These are phyloP conservation scores for Salix purpurea DNA, from an alignment of 345 rosid genomes.

Conservation along the genomic window DNA sequence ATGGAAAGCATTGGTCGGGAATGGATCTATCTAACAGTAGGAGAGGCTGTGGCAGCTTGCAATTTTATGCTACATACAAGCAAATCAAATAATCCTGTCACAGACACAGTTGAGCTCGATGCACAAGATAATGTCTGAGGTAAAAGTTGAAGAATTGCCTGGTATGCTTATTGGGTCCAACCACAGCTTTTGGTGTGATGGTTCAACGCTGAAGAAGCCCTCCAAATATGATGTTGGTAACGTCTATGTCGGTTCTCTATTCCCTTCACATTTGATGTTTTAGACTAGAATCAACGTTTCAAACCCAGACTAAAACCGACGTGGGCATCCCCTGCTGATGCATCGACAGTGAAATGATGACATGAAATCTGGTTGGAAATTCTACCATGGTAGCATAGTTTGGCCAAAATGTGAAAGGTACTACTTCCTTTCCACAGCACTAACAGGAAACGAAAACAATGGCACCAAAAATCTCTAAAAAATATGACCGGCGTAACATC, in stretches of 20 bases:
- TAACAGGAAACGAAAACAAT: not conserved
- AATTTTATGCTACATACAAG: constrained; percentile 16
- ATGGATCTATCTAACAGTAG: constrained; percentile 27
- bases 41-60: constrained; percentile 29
- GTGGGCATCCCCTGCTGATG: not conserved
- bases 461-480: not conserved
- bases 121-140: constrained; percentile 12
- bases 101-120: not conserved
- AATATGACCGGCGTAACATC: not conserved
- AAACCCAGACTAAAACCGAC: not conserved
- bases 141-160: not conserved
- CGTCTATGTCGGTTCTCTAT: not conserved
- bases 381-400: not conserved
- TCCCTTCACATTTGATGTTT: not conserved
- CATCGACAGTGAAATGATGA: not conserved
- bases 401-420: not conserved
- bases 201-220: not conserved
- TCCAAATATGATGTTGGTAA: not conserved
- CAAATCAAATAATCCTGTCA: constrained; percentile 8
- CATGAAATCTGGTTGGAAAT: not conserved
- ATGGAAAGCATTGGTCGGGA: constrained; percentile 22
- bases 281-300: not conserved
- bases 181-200: not conserved
- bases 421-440: not conserved
- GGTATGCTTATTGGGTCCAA: not conserved